Evolutionary conservation across 2,329 filamentous ascomycete species (phyloP).

Genomic region (Sporothrix phasma): DNA sequence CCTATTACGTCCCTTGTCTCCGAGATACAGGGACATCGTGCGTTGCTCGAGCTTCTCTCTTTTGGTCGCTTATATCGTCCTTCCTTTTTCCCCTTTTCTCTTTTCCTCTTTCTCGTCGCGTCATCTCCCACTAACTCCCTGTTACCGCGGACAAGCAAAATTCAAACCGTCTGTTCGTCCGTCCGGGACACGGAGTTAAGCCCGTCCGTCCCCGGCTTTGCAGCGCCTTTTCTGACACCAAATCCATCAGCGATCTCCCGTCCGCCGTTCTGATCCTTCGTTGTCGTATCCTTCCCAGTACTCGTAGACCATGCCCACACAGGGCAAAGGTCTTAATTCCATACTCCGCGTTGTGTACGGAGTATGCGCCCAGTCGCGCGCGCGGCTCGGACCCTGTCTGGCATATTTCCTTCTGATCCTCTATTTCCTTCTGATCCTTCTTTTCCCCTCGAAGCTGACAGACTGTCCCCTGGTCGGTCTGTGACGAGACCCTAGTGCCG

Average conservation of each 20-base stretch:
- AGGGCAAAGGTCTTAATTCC: background rate
- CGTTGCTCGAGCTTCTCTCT: background rate
- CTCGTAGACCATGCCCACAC: too few species aligned
- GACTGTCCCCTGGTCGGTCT: background rate
- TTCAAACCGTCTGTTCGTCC: background rate
- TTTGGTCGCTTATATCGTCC: too few species aligned
- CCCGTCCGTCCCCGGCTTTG: background rate
- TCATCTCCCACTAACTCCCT: background rate
- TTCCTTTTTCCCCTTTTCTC: background rate
- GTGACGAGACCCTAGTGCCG: background rate
- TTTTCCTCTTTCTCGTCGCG: background rate
- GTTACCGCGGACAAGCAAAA: background rate
- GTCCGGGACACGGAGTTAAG: slow-evolving; percentile 7
- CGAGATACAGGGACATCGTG: background rate
- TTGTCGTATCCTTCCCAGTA: too few species aligned
- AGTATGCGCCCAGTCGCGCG: too few species aligned
- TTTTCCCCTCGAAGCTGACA: too few species aligned
- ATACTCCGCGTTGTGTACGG: background rate
- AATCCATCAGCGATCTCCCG: background rate
- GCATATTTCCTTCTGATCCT: background rate
- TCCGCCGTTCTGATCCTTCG: too few species aligned
- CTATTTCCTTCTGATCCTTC: background rate
- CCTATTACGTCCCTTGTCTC: background rate
- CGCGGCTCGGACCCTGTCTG: background rate
- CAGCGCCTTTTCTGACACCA: background rate